These are phyloP conservation scores for Mycena alexandri DNA, from an alignment of 768 basidiomycete species.

Conservation along the genomic window DNA sequence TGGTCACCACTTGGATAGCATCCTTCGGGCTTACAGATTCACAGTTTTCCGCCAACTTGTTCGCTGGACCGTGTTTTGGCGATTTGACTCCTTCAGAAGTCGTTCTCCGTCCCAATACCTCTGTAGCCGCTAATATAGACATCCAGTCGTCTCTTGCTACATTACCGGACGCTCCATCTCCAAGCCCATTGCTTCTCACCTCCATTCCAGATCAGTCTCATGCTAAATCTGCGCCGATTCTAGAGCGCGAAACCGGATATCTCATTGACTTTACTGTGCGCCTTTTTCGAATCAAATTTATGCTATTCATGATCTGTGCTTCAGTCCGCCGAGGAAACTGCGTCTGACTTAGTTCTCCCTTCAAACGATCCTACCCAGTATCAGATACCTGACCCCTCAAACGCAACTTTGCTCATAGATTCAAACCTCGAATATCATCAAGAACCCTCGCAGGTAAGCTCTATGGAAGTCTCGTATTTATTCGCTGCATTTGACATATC, in stretches of 20 bases:
- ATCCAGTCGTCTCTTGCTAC: constrained; percentile 14
- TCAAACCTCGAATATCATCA: neutral
- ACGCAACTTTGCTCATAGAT: constrained; percentile 1
- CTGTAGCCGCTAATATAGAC: neutral
- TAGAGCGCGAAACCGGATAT: neutral
- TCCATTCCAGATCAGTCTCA: neutral
- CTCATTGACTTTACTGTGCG: constrained; percentile 22
- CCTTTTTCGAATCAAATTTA: neutral
- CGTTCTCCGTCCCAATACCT: neutral
- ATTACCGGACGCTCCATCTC: constrained; percentile 35
- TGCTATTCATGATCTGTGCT: neutral
- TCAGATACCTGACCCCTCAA: neutral
- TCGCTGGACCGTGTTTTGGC: constrained; percentile 43
- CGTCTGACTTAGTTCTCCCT: neutral
- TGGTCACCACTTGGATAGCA: neutral
- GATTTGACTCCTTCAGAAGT: constrained; percentile 43
- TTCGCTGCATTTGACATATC: constrained; percentile 7
- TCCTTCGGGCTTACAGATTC: neutral
- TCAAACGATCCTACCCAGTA: neutral
- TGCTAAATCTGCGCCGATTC: neutral
- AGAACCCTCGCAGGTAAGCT: constrained; percentile 2
- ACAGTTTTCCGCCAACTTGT: constrained; percentile 33
- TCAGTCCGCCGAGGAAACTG: constrained; percentile 15
- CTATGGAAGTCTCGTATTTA: neutral
- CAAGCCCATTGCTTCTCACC: constrained; percentile 25